Evolutionary conservation across 345 rosid genomes (phyloP), one percentile per base, ranked within the genome.

Genomic region (Salix exigua): DNA sequence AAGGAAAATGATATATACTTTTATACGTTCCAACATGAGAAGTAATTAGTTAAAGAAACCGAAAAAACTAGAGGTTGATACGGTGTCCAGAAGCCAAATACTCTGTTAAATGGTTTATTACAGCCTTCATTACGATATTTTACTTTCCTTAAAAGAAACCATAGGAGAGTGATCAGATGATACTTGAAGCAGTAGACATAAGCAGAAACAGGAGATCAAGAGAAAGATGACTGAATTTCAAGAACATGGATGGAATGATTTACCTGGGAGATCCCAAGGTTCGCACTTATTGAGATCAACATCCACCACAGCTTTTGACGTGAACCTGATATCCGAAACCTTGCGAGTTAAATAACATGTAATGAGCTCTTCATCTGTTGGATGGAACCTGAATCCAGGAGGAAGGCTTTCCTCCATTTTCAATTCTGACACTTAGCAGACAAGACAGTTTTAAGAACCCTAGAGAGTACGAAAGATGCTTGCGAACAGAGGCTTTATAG

Each of bases 191-290:
- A 31, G 33, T 4, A 31, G 33, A 31, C 0, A 31, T 5, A 31
- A 21, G 21, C 10, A 33, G 26, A 7, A 16, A 18, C 11, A 30
- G 8, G 16, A 16, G 1, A 23, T 21, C 9, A 23, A 6, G 2
- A 18, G 69, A 2, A 13, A 19, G 9, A 18, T 28, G 48, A 10
- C 35, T 66, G 2, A 0, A 16, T 8, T 40, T 19, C 1, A 44
- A 18, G 2, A 18, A 6, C 16, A 72, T 46, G 28, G 14, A 67
- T 2, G 48, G 48, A 44, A 44, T n/a, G 23, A 21, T 4, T 1
- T 23, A 95, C 99, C 98, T 75, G 99, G 99, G 74, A 96, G 93
- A 78, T 96, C 98, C 99, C 99, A 96, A 72, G 99, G 99, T 80
- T 96, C 99, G 79, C 88, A 88, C 85, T 93, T 96, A 67, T 96